phyloP scores from a whole-genome alignment of 805 yeast species.

The Cyberlindnera bimundalis region DNA sequence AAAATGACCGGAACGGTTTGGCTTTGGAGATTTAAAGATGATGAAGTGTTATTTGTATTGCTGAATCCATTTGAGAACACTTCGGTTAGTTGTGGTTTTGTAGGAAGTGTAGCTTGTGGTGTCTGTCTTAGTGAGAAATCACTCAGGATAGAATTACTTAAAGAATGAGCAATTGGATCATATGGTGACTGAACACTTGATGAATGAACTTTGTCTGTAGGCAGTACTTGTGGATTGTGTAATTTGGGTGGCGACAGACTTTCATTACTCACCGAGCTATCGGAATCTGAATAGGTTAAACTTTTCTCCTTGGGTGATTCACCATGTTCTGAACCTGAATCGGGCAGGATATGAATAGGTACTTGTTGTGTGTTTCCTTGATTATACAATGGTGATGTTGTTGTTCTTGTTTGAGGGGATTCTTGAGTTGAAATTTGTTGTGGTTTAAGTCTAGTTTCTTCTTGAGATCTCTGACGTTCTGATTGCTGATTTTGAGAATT shows the following conservation, averaged over 20 bases:
- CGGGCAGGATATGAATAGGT: slow-evolving; percentile 9
- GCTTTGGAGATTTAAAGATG: slow-evolving; percentile 23
- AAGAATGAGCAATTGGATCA: slow-evolving; percentile 8
- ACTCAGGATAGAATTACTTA: slow-evolving; percentile 21
- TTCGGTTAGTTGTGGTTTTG: slow-evolving; percentile 16
- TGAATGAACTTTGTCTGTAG: slow-evolving; percentile 19
- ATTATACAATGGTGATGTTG: not conserved
- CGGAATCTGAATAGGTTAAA: slow-evolving; percentile 26
- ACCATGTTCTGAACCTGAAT: slow-evolving; percentile 13
- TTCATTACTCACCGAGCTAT: slow-evolving; percentile 25
- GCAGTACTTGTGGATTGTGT: slow-evolving; percentile 25
- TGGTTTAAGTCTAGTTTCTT: not conserved
- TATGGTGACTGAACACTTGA: slow-evolving; percentile 4
- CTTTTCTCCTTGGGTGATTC: slow-evolving; percentile 24
- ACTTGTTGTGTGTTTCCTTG: slow-evolving; percentile 2
- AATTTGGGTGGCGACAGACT: slow-evolving; percentile 29
- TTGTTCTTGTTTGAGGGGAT: not conserved
- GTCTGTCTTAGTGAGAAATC: slow-evolving; percentile 24
- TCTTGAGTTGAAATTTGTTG: no score
- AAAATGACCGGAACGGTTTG: slow-evolving; percentile 26
- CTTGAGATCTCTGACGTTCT: not conserved
- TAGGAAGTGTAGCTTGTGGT: slow-evolving; percentile 19
- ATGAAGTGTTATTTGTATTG: slow-evolving; percentile 9
- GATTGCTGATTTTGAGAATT: not conserved
- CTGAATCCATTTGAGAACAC: slow-evolving; percentile 13